These are phyloP conservation scores for Pythium coloratum DNA, from an alignment of 352 stramenopile species.

Conservation along the genomic window DNA sequence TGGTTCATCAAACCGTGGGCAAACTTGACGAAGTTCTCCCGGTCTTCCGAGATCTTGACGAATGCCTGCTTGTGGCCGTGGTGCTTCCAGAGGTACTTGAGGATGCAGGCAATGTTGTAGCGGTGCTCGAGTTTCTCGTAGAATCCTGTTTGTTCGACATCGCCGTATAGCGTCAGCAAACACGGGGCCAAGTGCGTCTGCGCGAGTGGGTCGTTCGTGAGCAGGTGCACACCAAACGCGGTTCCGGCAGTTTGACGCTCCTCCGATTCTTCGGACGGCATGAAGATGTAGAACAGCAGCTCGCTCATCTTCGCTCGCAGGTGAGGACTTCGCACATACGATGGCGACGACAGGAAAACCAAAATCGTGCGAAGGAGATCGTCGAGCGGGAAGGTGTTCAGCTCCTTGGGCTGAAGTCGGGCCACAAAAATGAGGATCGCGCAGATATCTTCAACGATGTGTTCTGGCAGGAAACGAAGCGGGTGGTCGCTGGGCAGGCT, in stretches of 20 bases:
- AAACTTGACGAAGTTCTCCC: constrained; percentile 96
- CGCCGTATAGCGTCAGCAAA: constrained; percentile 96
- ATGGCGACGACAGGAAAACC: constrained; percentile 88
- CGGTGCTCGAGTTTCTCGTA: constrained; percentile 98
- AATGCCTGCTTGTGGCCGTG: constrained; percentile 95
- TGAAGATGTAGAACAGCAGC: constrained; percentile 95
- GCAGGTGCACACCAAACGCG: constrained; percentile 48
- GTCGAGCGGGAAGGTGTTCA: constrained; percentile 85
- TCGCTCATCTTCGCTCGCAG: constrained; percentile 96
- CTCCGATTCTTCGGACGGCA: constrained; percentile 87
- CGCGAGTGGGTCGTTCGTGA: constrained; percentile 65
- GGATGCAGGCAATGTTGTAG: constrained; percentile 94
- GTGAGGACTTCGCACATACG: constrained; percentile 89
- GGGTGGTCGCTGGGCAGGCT: constrained; percentile 32
- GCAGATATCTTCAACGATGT: constrained; percentile 95
- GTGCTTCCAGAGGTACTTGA: constrained; percentile 97
- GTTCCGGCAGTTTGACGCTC: constrained; percentile 66
- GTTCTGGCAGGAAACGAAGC: constrained; percentile 91
- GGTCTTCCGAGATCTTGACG: constrained; percentile 90
- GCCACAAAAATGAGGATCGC: constrained; percentile 91
- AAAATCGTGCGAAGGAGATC: constrained; percentile 91
- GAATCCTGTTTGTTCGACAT: constrained; percentile 97
- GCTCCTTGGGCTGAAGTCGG: constrained; percentile 77
- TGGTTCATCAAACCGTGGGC: constrained; percentile 99
- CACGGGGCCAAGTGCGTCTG: constrained; percentile 92